Percentiles rank a stretch among this genome's conserved stretches.
Conservation (phyloP, 345 rosid genomes). For the Mangifera indica region DNA sequence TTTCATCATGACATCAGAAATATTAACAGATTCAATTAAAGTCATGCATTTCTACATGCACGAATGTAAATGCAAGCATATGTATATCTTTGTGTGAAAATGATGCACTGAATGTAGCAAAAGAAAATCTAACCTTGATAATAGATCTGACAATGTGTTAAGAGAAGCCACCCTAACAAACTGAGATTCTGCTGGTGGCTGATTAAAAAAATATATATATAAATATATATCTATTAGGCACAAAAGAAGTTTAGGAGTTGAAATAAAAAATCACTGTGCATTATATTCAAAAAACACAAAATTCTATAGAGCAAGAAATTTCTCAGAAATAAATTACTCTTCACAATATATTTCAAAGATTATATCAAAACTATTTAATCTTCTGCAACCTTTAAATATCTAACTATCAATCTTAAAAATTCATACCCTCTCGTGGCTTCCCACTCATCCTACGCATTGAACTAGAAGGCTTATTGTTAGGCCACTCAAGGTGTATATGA, state of each 20-base stretch:
- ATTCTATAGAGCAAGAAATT: constrained; percentile 5
- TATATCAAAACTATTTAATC: not conserved
- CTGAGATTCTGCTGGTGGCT: constrained; percentile 66
- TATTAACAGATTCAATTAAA: not conserved
- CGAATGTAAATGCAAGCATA: not conserved
- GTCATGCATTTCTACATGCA: not conserved
- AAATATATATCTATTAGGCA: constrained; percentile 6
- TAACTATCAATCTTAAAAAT: too few species aligned
- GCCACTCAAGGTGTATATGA: too few species aligned
- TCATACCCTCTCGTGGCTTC: too few species aligned
- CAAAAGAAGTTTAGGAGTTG: not conserved
- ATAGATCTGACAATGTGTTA: constrained; percentile 62
- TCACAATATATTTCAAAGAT: not conserved
- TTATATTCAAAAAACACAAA: not conserved
- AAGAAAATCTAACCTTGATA: constrained; percentile 52
- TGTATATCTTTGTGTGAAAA: not conserved
- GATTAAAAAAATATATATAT: constrained; percentile 25
- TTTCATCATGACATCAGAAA: not conserved
- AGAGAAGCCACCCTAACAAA: constrained; percentile 78
- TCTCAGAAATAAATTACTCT: not conserved
- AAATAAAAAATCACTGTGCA: not conserved
- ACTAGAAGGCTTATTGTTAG: too few species aligned
- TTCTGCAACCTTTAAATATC: not conserved
- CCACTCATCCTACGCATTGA: too few species aligned
- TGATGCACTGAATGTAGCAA: constrained; percentile 4